Conservation (phyloP, 2,329 filamentous ascomycete species). For the Xylariales sp. region DNA sequence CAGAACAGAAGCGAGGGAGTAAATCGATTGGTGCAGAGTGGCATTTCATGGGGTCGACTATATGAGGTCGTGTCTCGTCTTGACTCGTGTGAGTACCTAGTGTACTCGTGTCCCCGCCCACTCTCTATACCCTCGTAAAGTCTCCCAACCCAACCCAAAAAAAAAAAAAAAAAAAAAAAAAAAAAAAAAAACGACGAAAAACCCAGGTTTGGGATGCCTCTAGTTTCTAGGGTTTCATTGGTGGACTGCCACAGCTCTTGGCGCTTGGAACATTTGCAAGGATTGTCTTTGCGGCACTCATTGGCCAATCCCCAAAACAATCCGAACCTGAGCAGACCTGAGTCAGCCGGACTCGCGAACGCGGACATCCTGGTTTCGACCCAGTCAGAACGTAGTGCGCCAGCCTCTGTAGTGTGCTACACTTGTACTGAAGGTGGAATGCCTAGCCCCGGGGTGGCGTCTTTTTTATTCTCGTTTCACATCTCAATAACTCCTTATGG, state of each 20-base stretch:
- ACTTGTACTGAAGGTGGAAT: too few species aligned
- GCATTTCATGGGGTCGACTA: background rate
- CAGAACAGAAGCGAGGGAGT: background rate
- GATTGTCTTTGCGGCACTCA: background rate
- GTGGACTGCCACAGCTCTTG: constrained; percentile 25
- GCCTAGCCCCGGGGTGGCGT: constrained; percentile 15
- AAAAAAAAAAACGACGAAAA: background rate
- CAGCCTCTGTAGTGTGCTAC: background rate
- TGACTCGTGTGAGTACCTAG: constrained; percentile 30
- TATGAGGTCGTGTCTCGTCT: constrained; percentile 27
- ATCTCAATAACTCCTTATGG: constrained; percentile 11
- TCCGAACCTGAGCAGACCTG: constrained; percentile 10
- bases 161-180: too few species aligned
- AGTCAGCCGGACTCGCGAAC: constrained; percentile 20
- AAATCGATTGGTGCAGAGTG: constrained; percentile 22
- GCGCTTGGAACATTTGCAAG: constrained; percentile 7
- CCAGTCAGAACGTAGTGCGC: background rate
- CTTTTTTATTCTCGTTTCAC: constrained; percentile 25
- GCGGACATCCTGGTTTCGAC: background rate
- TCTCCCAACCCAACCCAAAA: too few species aligned
- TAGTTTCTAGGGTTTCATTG: constrained; percentile 17
- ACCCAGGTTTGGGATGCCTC: background rate
- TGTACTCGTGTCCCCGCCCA: background rate
- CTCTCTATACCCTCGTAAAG: too few species aligned
- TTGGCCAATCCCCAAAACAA: constrained; percentile 20